Percentiles rank a stretch among this genome's conserved stretches.
Conservation (phyloP, 1,139 yeast species). For the Diutina pseudorugosa region DNA sequence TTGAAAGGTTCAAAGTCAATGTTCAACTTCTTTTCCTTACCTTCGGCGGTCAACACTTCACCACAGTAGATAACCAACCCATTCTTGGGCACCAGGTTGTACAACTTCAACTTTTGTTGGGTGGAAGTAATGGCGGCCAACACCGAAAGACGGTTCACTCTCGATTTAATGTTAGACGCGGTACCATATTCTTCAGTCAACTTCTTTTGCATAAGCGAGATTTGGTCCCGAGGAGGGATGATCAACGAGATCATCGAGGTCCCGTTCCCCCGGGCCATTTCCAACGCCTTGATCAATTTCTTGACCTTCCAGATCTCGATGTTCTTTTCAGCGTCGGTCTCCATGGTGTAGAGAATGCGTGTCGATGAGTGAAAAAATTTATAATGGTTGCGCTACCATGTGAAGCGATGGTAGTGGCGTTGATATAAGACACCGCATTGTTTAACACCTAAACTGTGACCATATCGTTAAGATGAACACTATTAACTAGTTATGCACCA, state of each 20-base stretch:
- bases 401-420: neutral
- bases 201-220: slow-evolving; percentile 79
- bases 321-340: slow-evolving; percentile 76
- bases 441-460: too few species aligned
- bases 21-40: slow-evolving; percentile 90
- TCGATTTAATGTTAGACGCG: slow-evolving; percentile 92
- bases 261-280: slow-evolving; percentile 93
- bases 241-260: slow-evolving; percentile 96
- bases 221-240: slow-evolving; percentile 91
- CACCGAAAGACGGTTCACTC: slow-evolving; percentile 92
- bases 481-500: too few species aligned
- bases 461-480: too few species aligned
- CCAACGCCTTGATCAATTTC: slow-evolving; percentile 77
- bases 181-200: slow-evolving; percentile 98
- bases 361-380: slow-evolving; percentile 1
- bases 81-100: slow-evolving; percentile 80
- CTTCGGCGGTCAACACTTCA: slow-evolving; percentile 93
- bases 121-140: slow-evolving; percentile 95
- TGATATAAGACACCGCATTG: neutral
- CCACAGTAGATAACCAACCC: slow-evolving; percentile 97
- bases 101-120: slow-evolving; percentile 87
- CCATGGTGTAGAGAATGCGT: slow-evolving; percentile 6
- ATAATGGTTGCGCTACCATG: neutral
- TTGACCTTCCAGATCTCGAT: slow-evolving; percentile 99
- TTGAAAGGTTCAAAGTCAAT: slow-evolving; percentile 96